Conservation (phyloP, 2,329 filamentous ascomycete species). For the Xylariaceae sp. region DNA sequence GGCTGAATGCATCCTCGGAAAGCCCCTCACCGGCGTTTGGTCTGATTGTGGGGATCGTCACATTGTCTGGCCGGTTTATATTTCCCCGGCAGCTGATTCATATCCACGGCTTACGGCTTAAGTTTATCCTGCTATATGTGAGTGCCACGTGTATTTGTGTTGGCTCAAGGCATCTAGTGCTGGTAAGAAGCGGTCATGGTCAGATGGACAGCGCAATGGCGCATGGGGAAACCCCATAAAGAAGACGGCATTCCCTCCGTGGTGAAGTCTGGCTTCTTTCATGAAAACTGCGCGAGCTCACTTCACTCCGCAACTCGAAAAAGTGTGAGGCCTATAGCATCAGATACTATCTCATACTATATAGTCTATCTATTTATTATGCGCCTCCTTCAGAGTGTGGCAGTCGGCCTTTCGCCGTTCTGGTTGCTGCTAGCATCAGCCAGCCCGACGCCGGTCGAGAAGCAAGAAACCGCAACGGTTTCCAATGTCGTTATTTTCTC, state of each 20-base stretch:
- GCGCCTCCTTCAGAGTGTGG: neutral
- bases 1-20: neutral
- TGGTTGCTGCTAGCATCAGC: conserved; percentile 4
- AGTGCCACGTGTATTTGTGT: neutral
- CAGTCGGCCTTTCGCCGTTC: conserved; percentile 1
- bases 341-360: neutral
- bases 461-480: conserved; percentile 12
- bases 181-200: neutral
- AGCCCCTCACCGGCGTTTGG: neutral
- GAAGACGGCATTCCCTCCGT: no score
- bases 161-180: no score
- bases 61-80: neutral
- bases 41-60: neutral
- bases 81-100: neutral
- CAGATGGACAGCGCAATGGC: no score
- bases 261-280: no score
- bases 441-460: conserved; percentile 6
- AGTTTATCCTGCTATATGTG: neutral
- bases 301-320: no score
- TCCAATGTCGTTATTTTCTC: conserved; percentile 36
- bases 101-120: neutral
- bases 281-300: no score
- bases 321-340: neutral
- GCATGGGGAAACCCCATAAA: no score
- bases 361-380: neutral